Evolutionary conservation across 176 grass and related monocot genomes (phyloP).

Genomic region (Aegilops bicornis): DNA sequence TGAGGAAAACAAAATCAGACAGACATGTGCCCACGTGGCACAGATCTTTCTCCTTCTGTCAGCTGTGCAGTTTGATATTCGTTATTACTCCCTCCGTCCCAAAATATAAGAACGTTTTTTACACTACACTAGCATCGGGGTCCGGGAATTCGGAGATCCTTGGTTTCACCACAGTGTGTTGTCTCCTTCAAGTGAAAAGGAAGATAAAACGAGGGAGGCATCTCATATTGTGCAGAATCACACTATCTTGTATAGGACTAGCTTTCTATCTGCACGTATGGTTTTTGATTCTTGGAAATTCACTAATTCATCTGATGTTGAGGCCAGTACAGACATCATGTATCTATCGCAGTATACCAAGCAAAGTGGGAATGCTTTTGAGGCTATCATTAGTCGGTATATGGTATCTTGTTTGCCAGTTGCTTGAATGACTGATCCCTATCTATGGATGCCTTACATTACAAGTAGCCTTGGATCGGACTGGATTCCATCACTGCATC

Average conservation of each 20-base stretch:
- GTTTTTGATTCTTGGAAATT: slow-evolving; percentile 18
- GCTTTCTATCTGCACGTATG: slow-evolving; percentile 39
- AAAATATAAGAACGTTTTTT: too few relatives aligned
- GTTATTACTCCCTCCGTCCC: too few relatives aligned
- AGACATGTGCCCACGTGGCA: too few relatives aligned
- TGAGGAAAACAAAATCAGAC: too few relatives aligned
- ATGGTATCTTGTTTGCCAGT: slow-evolving; percentile 11
- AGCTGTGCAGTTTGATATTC: too few relatives aligned
- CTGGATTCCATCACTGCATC: slow-evolving; percentile 18
- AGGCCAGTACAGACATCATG: too few relatives aligned
- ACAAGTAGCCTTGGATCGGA: slow-evolving; percentile 26
- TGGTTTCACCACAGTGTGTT: not conserved
- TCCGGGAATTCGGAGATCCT: not conserved
- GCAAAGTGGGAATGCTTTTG: not conserved
- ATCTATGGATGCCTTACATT: not conserved
- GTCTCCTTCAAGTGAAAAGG: slow-evolving; percentile 23
- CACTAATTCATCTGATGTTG: not conserved
- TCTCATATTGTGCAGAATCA: not conserved
- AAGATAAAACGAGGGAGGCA: not conserved
- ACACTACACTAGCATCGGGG: too few relatives aligned
- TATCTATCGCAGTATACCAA: too few relatives aligned
- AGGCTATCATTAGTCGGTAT: slow-evolving; percentile 46
- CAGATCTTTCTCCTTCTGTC: too few relatives aligned
- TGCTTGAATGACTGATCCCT: slow-evolving; percentile 15
- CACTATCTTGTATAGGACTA: not conserved